phyloP scores from a whole-genome alignment of 305 asterid species.

The Ruellia speciosa region DNA sequence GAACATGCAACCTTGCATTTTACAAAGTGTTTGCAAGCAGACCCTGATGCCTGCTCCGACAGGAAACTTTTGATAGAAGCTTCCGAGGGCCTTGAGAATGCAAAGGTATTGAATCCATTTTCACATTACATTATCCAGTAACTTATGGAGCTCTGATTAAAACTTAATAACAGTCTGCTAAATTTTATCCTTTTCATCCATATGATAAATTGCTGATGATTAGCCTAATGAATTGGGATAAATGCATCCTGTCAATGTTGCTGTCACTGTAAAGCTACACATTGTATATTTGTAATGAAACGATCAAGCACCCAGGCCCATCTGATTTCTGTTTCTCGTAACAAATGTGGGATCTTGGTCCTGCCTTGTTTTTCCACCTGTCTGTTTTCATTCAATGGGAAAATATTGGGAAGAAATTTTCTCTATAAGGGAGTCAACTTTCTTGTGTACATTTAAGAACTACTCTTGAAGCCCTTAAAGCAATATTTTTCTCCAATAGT shows the following conservation, averaged over 20 bases:
- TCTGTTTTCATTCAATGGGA: too few relatives aligned
- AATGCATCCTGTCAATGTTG: conserved; percentile 13
- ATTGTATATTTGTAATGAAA: background rate
- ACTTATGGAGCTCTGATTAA: background rate
- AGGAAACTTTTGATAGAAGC: conserved; percentile 77
- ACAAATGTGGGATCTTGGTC: background rate
- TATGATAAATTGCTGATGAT: conserved; percentile 8
- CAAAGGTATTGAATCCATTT: conserved; percentile 36
- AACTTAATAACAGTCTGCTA: background rate
- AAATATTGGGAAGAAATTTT: too few relatives aligned
- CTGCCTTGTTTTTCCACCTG: too few relatives aligned
- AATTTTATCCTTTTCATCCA: background rate
- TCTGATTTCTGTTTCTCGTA: background rate
- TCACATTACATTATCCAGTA: background rate
- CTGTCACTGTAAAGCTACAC: conserved; percentile 5
- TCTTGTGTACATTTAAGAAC: too few relatives aligned
- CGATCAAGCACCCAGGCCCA: background rate
- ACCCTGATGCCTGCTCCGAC: conserved; percentile 57
- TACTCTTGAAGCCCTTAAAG: too few relatives aligned
- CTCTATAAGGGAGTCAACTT: too few relatives aligned
- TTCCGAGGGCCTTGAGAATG: conserved; percentile 80
- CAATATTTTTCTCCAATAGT: too few relatives aligned
- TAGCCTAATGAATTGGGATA: conserved; percentile 14
- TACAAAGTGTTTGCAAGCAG: conserved; percentile 75
- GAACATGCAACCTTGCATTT: conserved; percentile 70